phyloP scores from a whole-genome alignment of 1,284 basidiomycete genomes.

The Stereum hirsutum region DNA sequence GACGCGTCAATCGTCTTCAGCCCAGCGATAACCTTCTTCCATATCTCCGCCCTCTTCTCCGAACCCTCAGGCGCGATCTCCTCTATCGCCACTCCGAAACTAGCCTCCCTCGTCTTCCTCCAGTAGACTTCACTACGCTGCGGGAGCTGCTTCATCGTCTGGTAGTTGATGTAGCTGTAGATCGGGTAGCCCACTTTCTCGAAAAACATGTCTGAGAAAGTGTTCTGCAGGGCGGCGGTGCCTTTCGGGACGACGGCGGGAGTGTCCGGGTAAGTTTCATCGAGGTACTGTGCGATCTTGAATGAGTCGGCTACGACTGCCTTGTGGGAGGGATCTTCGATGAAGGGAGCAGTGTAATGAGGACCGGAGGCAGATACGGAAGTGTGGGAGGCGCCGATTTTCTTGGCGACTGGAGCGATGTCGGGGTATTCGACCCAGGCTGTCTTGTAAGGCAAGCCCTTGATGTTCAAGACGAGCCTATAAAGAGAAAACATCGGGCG shows the following conservation, averaged over 20 bases:
- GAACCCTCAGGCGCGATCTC: conserved; percentile 21
- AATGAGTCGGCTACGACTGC: conserved; percentile 20
- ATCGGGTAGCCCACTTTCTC: background rate
- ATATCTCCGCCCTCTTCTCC: conserved; percentile 5
- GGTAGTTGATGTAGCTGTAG: conserved; percentile 12
- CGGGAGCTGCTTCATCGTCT: conserved; percentile 18
- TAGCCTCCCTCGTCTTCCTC: conserved; percentile 20
- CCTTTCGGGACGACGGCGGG: conserved; percentile 14
- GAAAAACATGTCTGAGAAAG: conserved; percentile 18
- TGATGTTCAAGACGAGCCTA: conserved; percentile 25
- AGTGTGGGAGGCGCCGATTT: conserved; percentile 19
- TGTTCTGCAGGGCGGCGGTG: conserved; percentile 20
- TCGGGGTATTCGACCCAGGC: conserved; percentile 29
- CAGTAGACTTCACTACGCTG: conserved; percentile 8
- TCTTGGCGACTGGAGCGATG: conserved; percentile 19
- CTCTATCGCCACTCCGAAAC: conserved; percentile 25
- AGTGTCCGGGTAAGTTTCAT: conserved; percentile 22
- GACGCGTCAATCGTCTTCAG: conserved; percentile 23
- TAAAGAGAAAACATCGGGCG: too few species aligned
- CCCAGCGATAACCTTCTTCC: conserved; percentile 19
- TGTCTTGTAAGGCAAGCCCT: conserved; percentile 23
- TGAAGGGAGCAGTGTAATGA: conserved; percentile 16
- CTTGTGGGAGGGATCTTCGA: conserved; percentile 16
- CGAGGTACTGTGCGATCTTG: conserved; percentile 24
- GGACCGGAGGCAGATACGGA: conserved; percentile 12